Evolutionary conservation across 176 grass and related monocot genomes (phyloP), one percentile per base, ranked within the genome.

Genomic region (Cymbopogon citratus): DNA sequence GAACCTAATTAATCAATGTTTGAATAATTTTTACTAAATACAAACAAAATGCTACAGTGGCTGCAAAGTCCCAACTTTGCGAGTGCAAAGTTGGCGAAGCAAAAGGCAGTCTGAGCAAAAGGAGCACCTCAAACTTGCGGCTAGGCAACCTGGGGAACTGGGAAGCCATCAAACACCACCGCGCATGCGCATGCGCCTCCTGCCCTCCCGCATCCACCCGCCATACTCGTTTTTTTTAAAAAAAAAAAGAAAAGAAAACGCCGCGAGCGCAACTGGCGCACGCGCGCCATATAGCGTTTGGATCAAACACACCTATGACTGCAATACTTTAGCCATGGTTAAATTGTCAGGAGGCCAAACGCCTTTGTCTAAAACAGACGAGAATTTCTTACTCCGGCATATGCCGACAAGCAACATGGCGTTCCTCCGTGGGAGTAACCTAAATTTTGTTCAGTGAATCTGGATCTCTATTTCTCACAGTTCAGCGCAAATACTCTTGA

Each of bases 401-500:
- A 75, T 36, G 12, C 52, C 16, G 3, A 18, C 11, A 76, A 15
- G 14, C 7, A 44, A 41, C 43, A 14, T 29, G 1, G 3, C 69
- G 41, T 72, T 72, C 25, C 21, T 26, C 6, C 13, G 16, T 43
- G 12, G 11, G 21, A 60, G 34, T 14, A 3, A 8, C 36, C 23
- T 10, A 14, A 15, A 27, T 24, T 73, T 72, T 15, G 36, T 23
- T 25, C 19, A 25, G 8, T 68, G 31, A 15, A 80, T 39, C 12
- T 54, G 21, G 12, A 36, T 67, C 31, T 11, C 33, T 66, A 57
- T 19, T 35, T 48, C 15, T 24, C 31, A 57, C 7, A 33, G 60
- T 52, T 66, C 1, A 59, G 71, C 19, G 14, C 73, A 77, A 85
- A 67, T 61, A 61, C 35, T 41, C 2, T 39, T 86, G 60, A 90